Evolutionary conservation across 495 filamentous ascomycete species (phyloP).

Genomic region (Mytilinidion resinicola): DNA sequence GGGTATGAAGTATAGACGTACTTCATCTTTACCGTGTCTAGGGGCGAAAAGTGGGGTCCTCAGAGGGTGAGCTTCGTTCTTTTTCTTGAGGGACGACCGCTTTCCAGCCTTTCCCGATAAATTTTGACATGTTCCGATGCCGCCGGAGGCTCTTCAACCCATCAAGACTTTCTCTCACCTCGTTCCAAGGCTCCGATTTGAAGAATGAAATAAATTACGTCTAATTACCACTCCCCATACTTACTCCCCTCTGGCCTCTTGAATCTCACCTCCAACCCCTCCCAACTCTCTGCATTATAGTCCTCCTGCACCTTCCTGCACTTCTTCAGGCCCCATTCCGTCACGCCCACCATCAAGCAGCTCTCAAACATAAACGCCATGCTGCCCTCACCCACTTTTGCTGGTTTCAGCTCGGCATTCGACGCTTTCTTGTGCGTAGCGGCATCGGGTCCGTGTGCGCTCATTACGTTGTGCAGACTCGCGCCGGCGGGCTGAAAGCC

Average conservation of each 20-base stretch:
- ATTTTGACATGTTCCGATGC: too few relatives aligned
- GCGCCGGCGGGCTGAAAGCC: conserved; percentile 59
- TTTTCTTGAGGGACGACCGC: too few relatives aligned
- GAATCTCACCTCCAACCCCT: conserved; percentile 12
- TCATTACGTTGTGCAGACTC: conserved; percentile 59
- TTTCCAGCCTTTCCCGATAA: too few relatives aligned
- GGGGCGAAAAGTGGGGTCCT: too few relatives aligned
- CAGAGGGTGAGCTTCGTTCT: too few relatives aligned
- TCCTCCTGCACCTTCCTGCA: conserved; percentile 78
- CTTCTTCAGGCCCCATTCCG: conserved; percentile 79
- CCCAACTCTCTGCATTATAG: conserved; percentile 85
- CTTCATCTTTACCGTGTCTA: too few relatives aligned
- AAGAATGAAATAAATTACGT: too few relatives aligned
- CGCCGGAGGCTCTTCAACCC: too few relatives aligned
- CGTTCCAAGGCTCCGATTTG: too few relatives aligned
- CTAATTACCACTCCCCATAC: too few relatives aligned
- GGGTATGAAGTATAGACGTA: too few relatives aligned
- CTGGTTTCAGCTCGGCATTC: conserved; percentile 51
- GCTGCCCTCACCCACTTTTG: conserved; percentile 55
- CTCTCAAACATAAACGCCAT: conserved; percentile 69
- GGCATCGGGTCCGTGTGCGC: conserved; percentile 56
- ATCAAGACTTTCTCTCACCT: too few relatives aligned
- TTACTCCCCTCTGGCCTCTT: background rate
- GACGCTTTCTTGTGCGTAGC: conserved; percentile 53
- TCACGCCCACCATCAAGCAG: conserved; percentile 74